phyloP scores from a whole-genome alignment of 805 yeast genomes.

The Myxozyma kluyveri region DNA sequence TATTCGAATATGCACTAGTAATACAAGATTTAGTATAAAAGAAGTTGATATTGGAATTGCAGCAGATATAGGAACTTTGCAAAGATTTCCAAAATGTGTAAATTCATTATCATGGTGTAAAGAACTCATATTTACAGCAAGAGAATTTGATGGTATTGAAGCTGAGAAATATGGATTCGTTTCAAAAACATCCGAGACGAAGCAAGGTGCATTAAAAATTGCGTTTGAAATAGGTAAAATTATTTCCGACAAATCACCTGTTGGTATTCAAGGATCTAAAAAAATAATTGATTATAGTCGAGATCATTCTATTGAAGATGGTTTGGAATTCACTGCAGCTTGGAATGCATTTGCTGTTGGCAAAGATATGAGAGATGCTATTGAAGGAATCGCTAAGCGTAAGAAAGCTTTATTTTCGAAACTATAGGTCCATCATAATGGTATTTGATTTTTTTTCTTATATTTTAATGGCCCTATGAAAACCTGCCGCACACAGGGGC shows the following conservation, averaged over 20 bases:
- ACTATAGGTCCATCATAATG: too few species aligned
- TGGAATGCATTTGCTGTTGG: slow-evolving; percentile 45
- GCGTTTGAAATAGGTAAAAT: slow-evolving; percentile 51
- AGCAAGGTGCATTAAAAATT: slow-evolving; percentile 48
- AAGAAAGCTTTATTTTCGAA: slow-evolving; percentile 9
- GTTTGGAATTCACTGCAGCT: slow-evolving; percentile 52
- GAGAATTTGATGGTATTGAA: slow-evolving; percentile 51
- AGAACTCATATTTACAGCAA: slow-evolving; percentile 63
- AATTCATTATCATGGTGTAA: slow-evolving; percentile 56
- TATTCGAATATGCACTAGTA: slow-evolving; percentile 55
- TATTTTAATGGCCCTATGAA: too few species aligned
- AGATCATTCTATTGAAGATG: slow-evolving; percentile 44
- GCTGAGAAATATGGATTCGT: slow-evolving; percentile 59
- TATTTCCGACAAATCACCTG: slow-evolving; percentile 49
- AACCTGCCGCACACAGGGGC: too few species aligned
- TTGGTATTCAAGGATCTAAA: slow-evolving; percentile 68
- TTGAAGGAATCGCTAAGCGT: not conserved
- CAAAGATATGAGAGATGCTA: slow-evolving; percentile 7
- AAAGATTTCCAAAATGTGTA: slow-evolving; percentile 56
- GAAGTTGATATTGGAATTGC: slow-evolving; percentile 73
- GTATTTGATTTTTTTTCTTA: too few species aligned
- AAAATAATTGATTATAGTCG: slow-evolving; percentile 48
- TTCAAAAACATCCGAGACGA: slow-evolving; percentile 47
- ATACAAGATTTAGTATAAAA: slow-evolving; percentile 55
- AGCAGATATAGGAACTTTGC: slow-evolving; percentile 77